Conservation (phyloP, 1,284 basidiomycete species). For the Moesziomyces aphidis region DNA sequence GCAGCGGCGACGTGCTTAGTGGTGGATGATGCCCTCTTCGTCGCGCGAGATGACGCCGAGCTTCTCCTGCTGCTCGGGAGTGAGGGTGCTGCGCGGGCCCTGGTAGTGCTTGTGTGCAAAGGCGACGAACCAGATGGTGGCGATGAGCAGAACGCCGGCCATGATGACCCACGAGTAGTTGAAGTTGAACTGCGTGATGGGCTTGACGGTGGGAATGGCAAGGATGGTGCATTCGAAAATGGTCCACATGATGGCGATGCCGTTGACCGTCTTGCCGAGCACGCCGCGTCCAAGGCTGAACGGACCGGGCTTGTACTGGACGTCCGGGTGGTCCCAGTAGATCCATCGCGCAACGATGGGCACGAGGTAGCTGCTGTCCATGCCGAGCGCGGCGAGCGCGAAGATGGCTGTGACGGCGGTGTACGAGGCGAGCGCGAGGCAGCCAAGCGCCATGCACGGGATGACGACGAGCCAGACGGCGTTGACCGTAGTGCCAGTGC, state of each 20-base stretch:
- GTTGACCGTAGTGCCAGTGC: constrained; percentile 78
- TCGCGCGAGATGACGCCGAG: constrained; percentile 55
- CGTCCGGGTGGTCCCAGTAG: constrained; percentile 82
- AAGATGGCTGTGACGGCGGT: constrained; percentile 64
- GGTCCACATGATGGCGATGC: constrained; percentile 74
- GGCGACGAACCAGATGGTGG: constrained; percentile 69
- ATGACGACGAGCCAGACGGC: constrained; percentile 83
- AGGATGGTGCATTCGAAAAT: constrained; percentile 66
- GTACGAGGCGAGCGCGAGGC: constrained; percentile 59
- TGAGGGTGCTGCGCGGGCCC: constrained; percentile 67
- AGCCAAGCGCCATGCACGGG: constrained; percentile 59
- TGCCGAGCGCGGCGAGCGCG: constrained; percentile 77
- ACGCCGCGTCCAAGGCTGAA: constrained; percentile 83
- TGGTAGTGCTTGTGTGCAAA: constrained; percentile 70
- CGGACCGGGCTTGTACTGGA: constrained; percentile 85
- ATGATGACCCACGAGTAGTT: constrained; percentile 68
- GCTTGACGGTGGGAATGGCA: constrained; percentile 51
- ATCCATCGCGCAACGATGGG: constrained; percentile 73
- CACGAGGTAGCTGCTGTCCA: constrained; percentile 75
- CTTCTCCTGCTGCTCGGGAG: constrained; percentile 53
- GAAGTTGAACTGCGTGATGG: constrained; percentile 48
- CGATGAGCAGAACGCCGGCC: constrained; percentile 68
- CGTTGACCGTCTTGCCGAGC: constrained; percentile 76
- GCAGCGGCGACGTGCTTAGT: constrained; percentile 11
- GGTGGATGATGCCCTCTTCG: constrained; percentile 38